A percentile compares a stretch with the other conserved stretches of the same genome.
These are phyloP conservation scores for Cordia subcordata DNA, from an alignment of 257 asterid species.

Conservation along the genomic window DNA sequence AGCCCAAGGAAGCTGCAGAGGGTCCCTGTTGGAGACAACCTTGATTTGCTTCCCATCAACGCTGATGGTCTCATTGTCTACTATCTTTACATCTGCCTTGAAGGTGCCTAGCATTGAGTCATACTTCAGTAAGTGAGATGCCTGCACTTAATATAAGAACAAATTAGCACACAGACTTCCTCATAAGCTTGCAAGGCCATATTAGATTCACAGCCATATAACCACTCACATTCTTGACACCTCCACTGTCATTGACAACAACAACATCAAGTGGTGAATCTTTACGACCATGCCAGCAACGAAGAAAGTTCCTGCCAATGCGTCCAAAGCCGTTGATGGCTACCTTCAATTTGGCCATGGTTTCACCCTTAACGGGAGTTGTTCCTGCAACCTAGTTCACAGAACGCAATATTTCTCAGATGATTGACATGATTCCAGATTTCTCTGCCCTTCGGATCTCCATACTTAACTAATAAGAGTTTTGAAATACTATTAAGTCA, in stretches of 20 bases:
- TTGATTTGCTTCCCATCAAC: slow-evolving; percentile 79
- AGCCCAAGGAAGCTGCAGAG: slow-evolving; percentile 94
- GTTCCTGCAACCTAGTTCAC: slow-evolving; percentile 51
- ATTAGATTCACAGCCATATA: too few species aligned
- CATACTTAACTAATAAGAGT: neutral
- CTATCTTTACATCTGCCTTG: slow-evolving; percentile 81
- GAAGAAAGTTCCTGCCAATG: slow-evolving; percentile 91
- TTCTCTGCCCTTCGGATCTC: neutral
- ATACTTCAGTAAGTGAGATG: slow-evolving; percentile 84
- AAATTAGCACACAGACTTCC: too few species aligned
- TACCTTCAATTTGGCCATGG: slow-evolving; percentile 80
- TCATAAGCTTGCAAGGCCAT: too few species aligned
- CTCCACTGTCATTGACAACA: slow-evolving; percentile 85
- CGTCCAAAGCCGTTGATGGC: slow-evolving; percentile 94
- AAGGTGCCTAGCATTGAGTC: slow-evolving; percentile 93
- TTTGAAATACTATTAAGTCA: too few species aligned
- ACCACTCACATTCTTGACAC: slow-evolving; percentile 76
- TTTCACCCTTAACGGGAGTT: slow-evolving; percentile 56
- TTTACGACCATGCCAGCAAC: slow-evolving; percentile 95
- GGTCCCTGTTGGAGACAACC: slow-evolving; percentile 87
- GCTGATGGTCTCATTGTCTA: slow-evolving; percentile 73
- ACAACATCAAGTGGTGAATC: slow-evolving; percentile 89
- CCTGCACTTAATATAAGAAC: slow-evolving; percentile 33
- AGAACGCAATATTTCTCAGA: slow-evolving; percentile 6
- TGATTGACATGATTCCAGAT: neutral